Conservation (phyloP, 345 rosid genomes). For the Ceriops decandra region DNA sequence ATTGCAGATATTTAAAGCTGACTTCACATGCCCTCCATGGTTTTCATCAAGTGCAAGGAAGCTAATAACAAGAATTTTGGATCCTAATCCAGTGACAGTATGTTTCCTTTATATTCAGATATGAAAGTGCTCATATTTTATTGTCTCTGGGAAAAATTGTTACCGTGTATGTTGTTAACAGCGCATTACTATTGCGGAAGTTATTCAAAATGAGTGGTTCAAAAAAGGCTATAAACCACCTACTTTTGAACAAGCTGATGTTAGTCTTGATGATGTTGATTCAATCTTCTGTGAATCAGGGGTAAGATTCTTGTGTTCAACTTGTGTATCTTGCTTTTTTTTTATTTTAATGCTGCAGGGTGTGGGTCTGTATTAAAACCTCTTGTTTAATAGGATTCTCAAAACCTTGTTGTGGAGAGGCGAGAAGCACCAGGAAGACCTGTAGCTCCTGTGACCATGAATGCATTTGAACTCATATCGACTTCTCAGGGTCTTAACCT, state of each 20-base stretch:
- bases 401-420: slow-evolving; percentile 84
- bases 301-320: slow-evolving; percentile 55
- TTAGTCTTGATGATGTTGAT: slow-evolving; percentile 79
- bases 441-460: slow-evolving; percentile 75
- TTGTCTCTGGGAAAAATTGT: neutral
- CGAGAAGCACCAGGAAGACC: slow-evolving; percentile 75
- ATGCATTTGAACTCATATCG: slow-evolving; percentile 96
- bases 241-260: slow-evolving; percentile 65
- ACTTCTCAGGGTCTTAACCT: slow-evolving; percentile 98
- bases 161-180: slow-evolving; percentile 28
- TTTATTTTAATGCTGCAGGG: slow-evolving; percentile 16
- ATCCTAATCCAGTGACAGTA: slow-evolving; percentile 88
- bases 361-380: slow-evolving; percentile 39
- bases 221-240: slow-evolving; percentile 93
- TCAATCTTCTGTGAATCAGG: slow-evolving; percentile 69
- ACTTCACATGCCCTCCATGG: slow-evolving; percentile 96
- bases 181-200: slow-evolving; percentile 79
- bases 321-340: slow-evolving; percentile 16
- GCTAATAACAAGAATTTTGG: slow-evolving; percentile 80
- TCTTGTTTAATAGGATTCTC: slow-evolving; percentile 47
- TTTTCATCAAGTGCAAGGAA: slow-evolving; percentile 93
- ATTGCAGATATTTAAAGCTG: slow-evolving; percentile 86
- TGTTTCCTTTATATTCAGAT: slow-evolving; percentile 8
- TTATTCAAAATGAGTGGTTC: slow-evolving; percentile 94
- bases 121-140: neutral